These are phyloP conservation scores for Trypanosoma vivax DNA, from an alignment of 208 protist species.

Conservation along the genomic window DNA sequence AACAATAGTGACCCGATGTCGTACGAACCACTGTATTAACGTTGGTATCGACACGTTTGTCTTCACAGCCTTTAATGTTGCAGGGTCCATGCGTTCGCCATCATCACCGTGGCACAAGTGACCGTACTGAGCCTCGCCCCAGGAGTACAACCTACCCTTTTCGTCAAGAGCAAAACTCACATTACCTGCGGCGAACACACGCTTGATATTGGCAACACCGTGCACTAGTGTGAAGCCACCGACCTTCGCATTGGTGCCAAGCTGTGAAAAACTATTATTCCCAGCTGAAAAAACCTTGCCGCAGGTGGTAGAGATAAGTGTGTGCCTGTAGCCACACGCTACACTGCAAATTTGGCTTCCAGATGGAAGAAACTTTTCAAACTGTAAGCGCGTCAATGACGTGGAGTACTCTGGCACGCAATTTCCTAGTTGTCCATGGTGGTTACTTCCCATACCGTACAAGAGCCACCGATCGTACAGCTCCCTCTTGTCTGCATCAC, in stretches of 20 bases:
- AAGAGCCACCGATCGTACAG: conserved; percentile 5
- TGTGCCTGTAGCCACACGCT: conserved; percentile 61
- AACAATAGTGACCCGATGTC: conserved; percentile 50
- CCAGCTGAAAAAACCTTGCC: conserved; percentile 69
- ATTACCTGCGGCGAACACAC: conserved; percentile 56
- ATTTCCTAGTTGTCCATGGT: conserved; percentile 60
- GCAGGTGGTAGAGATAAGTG: conserved; percentile 40
- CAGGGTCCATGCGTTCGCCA: conserved; percentile 47
- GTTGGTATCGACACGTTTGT: conserved; percentile 36
- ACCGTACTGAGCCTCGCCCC: conserved; percentile 67
- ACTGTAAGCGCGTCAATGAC: conserved; percentile 40
- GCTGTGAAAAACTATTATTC: conserved; percentile 67
- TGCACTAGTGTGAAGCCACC: conserved; percentile 39
- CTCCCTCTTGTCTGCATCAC: not conserved
- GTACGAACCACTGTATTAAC: conserved; percentile 62
- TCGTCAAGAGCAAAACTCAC: conserved; percentile 55
- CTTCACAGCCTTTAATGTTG: conserved; percentile 50
- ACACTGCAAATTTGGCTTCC: conserved; percentile 21
- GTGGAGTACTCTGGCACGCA: conserved; percentile 55
- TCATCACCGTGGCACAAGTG: conserved; percentile 66
- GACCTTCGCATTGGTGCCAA: conserved; percentile 36
- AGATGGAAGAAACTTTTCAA: conserved; percentile 41
- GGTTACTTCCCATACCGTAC: conserved; percentile 78
- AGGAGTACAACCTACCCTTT: conserved; percentile 59
- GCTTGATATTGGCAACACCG: conserved; percentile 41